Evolutionary conservation across 768 basidiomycete species (phyloP).

Genomic region (Saitozyma sp.): DNA sequence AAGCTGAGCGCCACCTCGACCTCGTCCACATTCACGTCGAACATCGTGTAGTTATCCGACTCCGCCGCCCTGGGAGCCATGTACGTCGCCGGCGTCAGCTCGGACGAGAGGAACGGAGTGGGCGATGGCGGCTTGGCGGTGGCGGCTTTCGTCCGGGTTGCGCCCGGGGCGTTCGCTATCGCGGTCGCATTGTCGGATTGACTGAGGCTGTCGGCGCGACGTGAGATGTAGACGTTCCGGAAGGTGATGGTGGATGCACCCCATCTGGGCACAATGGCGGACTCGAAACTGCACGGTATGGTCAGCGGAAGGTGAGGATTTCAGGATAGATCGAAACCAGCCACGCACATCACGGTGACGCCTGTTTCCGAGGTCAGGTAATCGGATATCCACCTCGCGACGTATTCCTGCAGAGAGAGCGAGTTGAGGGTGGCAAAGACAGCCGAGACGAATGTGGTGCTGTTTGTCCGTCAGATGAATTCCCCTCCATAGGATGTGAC

Average conservation of each 20-base stretch:
- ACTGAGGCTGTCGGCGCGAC: slow-evolving; percentile 59
- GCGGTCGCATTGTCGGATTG: slow-evolving; percentile 18
- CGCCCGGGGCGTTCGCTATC: too few relatives aligned
- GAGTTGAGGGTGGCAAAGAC: slow-evolving; percentile 87
- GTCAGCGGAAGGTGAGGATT: background rate
- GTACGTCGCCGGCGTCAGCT: slow-evolving; percentile 37
- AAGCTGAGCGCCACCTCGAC: slow-evolving; percentile 93
- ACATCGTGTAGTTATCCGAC: slow-evolving; percentile 75
- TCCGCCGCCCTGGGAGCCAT: slow-evolving; percentile 27
- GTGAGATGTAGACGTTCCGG: slow-evolving; percentile 92
- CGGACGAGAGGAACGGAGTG: slow-evolving; percentile 38
- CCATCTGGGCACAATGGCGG: slow-evolving; percentile 97
- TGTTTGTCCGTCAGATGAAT: slow-evolving; percentile 19
- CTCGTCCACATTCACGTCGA: slow-evolving; percentile 88
- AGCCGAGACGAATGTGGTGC: slow-evolving; percentile 94
- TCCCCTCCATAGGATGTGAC: background rate
- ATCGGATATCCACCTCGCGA: slow-evolving; percentile 84
- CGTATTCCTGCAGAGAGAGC: slow-evolving; percentile 65
- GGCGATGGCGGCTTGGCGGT: slow-evolving; percentile 37
- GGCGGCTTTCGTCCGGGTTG: slow-evolving; percentile 18
- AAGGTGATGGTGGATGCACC: slow-evolving; percentile 93
- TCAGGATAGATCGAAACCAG: background rate
- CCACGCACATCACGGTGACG: slow-evolving; percentile 69
- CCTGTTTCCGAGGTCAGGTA: slow-evolving; percentile 93
- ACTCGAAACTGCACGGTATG: slow-evolving; percentile 65